Base-by-base conservation (phyloP, 306 rosid genomes). In the Echinosophora koreensis region DNA sequence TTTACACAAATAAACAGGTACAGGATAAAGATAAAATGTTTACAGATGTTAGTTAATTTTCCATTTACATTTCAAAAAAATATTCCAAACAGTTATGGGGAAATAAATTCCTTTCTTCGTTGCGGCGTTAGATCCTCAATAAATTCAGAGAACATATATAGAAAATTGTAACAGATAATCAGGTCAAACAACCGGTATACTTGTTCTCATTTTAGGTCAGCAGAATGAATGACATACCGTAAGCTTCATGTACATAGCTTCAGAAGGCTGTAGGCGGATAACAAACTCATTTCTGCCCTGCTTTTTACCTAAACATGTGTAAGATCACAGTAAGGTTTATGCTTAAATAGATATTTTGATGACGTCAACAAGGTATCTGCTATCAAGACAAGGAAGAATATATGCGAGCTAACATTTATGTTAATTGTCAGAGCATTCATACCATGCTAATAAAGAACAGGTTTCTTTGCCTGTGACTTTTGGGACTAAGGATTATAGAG, bases 211-310 rank as follows among this genome's bases (percentile, higher is more conserved):
- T 34, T 64, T 27, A 60, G 18, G 35, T n/a, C 39, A 76, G 55
- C 18, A 28, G 83, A 77, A 47, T 56, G 64, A 66, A 28, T 51
- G 44, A 8, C 76, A 62, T 84, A 92, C 97, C 86, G 91, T 87
- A 66, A 92, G 84, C 85, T 92, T 92, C 97, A 92, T 92, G 89
- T 92, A 92, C 82, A 92, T 88, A 62, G 96, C 92, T 84, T 92
- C 97, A 15, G 75, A 86, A 79, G 96, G 97, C 68, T 92, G 97
- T 75, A 92, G 87, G 65, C 96, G 90, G 69, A 92, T 90, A 38
- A 92, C 97, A 66, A 92, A 86, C 87, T 92, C 97, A 80, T 92
- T 92, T 80, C 97, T 92, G 64, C 97, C 97, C 50, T 88, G 97
- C 59, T 65, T 91, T 73, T 91, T 79, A 80, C 99, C 97, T 89